These are phyloP conservation scores for Carallia brachiata DNA, from an alignment of 345 rosid genomes.

Conservation along the genomic window DNA sequence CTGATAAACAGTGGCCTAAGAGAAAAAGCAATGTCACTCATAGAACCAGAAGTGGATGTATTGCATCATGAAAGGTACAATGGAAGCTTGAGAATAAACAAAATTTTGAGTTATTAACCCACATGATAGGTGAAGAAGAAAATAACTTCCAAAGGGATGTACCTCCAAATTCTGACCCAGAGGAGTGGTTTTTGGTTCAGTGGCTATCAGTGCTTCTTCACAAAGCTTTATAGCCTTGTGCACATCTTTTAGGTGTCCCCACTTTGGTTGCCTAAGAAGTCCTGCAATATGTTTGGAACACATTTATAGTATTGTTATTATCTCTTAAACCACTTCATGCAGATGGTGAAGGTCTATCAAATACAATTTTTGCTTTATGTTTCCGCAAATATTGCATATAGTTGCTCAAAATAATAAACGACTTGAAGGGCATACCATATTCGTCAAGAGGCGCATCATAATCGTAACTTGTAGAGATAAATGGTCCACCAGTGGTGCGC, in stretches of 20 bases:
- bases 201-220: slow-evolving; percentile 62
- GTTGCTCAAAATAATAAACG: neutral
- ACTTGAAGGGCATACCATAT: slow-evolving; percentile 54
- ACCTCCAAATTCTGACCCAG: slow-evolving; percentile 83
- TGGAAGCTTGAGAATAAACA: neutral
- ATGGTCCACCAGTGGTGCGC: slow-evolving; percentile 80
- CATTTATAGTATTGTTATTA: neutral
- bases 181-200: slow-evolving; percentile 70
- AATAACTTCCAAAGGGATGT: slow-evolving; percentile 8
- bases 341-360: neutral
- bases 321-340: too few species aligned
- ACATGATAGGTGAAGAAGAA: neutral
- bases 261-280: slow-evolving; percentile 81
- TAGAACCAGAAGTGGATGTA: neutral
- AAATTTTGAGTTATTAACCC: too few species aligned
- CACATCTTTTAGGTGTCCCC: slow-evolving; percentile 88
- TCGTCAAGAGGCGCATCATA: slow-evolving; percentile 98
- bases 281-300: slow-evolving; percentile 46
- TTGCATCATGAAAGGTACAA: neutral
- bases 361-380: neutral
- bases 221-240: slow-evolving; percentile 93
- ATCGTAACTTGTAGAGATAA: slow-evolving; percentile 88
- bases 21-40: neutral
- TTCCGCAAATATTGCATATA: slow-evolving; percentile 1
- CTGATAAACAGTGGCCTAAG: slow-evolving; percentile 73